These are phyloP conservation scores for Hypericum perforatum DNA, from an alignment of 345 rosid species.

Conservation along the genomic window DNA sequence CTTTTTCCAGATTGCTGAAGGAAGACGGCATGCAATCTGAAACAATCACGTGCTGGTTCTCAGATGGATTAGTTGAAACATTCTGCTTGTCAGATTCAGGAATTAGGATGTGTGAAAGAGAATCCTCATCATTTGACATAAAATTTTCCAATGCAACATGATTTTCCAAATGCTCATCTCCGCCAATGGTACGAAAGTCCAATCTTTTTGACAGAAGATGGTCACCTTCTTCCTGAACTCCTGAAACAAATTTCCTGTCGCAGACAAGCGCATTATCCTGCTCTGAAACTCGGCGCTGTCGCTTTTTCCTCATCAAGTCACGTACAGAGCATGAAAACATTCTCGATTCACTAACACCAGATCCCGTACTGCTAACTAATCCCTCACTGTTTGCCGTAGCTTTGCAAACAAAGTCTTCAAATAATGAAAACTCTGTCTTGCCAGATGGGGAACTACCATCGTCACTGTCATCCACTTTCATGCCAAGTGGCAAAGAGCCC, in stretches of 20 bases:
- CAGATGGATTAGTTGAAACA: no score
- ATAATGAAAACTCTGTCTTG: slow-evolving; percentile 16
- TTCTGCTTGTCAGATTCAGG: no score
- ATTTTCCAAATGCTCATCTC: slow-evolving; percentile 15
- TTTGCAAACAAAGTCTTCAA: slow-evolving; percentile 16
- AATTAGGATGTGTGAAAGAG: no score
- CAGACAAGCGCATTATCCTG: slow-evolving; percentile 27
- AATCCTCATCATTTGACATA: neutral
- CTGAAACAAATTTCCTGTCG: slow-evolving; percentile 23
- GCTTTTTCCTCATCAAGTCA: slow-evolving; percentile 82
- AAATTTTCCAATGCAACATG: slow-evolving; percentile 6
- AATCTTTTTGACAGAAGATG: slow-evolving; percentile 18
- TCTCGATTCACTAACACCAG: slow-evolving; percentile 22
- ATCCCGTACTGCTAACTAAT: slow-evolving; percentile 20
- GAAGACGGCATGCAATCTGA: no score
- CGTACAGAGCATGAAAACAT: slow-evolving; percentile 53
- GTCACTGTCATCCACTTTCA: slow-evolving; percentile 25
- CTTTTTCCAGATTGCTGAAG: no score
- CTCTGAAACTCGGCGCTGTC: slow-evolving; percentile 34
- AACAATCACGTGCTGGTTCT: no score
- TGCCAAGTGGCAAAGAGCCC: slow-evolving; percentile 59
- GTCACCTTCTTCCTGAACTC: slow-evolving; percentile 14
- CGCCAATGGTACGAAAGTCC: slow-evolving; percentile 16
- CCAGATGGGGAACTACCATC: slow-evolving; percentile 17
- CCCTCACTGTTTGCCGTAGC: slow-evolving; percentile 19